Base-by-base conservation (phyloP, 106 monocot genomes). In the Dendrobium catenatum region DNA sequence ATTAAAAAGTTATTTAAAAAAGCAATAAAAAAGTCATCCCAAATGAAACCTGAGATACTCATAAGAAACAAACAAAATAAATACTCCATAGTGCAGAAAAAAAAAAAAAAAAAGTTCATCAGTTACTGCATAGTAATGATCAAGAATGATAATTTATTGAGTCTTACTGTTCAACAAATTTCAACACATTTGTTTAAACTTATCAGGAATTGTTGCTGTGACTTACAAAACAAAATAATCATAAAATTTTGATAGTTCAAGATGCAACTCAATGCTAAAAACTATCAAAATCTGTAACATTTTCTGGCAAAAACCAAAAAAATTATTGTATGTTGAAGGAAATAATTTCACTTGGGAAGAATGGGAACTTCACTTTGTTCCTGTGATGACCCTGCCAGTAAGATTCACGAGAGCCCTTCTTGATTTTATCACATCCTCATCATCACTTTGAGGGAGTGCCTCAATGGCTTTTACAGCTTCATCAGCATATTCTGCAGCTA, bases 391-490 rank as follows among this genome's bases (percentile, higher is more conserved):
- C 67, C 37, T 37, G 37, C 37, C 1, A 37, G 37, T 37, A 37
- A 37, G 76, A 61, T 86, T 82, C 2, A 89, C 79, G 10, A 89
- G 86, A 59, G 89, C 89, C 42, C 84, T 76, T 47, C 89, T 86
- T 61, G 89, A 89, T 20, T 74, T 79, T 26, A 79, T 68, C 27
- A 86, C 86, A 84, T 84, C 83, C 79, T 89, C 89, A 55, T 82
- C 84, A 55, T 80, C 84, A 31, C 80, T 80, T 43, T 86, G 47
- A 27, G 89, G 86, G 59, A 89, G 78, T 41, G 89, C 81, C 76
- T 86, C 84, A 27, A 89, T 89, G 16, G 89, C 89, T 77, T 89
- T 73, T 10, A 84, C 70, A 18, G 89, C 89, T 59, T 47, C 68
- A 15, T 75, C 79, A 0, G 82, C 89, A 72, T 89, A 86, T 56